Evolutionary conservation across 441 rosid genomes (phyloP), one percentile per base, ranked within the genome.

Genomic region (Erodium chrysanthum): DNA sequence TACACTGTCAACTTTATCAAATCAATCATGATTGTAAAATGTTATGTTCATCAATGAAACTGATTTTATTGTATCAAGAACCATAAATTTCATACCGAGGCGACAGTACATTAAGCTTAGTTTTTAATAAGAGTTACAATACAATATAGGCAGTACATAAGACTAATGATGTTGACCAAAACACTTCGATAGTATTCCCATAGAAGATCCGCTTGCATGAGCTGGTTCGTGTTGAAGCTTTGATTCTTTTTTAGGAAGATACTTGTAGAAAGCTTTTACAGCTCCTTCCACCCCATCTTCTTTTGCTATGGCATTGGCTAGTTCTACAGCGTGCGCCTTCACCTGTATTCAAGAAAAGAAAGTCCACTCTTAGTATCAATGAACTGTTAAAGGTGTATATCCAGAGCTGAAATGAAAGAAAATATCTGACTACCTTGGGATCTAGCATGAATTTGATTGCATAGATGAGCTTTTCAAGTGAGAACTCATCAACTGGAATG

Each of bases 241-340:
- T 0, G 67, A 18, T 25, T 31, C 68, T 14, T 56, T 22, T 0
- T n/a, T 66, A 4, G 81, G 79, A 52, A 73, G 78, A 70, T 83
- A 81, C 71, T 78, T 83, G 52, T 78, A 78, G 69, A 83, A 83
- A 35, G 82, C 80, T 48, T 66, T 73, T 31, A 83, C 86, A 17
- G 83, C 83, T 52, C 85, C 83, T 25, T 66, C 17, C 60, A 80
- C 83, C 7, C 83, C 83, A 65, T 83, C 86, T 77, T 83, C 86
- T 5, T 68, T 54, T 18, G 75, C 70, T 76, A 83, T 76, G 42
- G 72, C 82, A 65, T 70, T 70, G n/a, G 86, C 82, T 20, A 80
- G 10, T 48, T 78, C 81, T 8, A 64, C 68, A 5, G 84, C 84
- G 22, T 70, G n/a, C 27, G 58, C 15, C 60, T 82, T 82, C 64